A percentile compares a stretch with the other conserved stretches of the same genome.
Evolutionary conservation across 352 stramenopile species (phyloP).

Genomic region (Globisporangium paddicum): DNA sequence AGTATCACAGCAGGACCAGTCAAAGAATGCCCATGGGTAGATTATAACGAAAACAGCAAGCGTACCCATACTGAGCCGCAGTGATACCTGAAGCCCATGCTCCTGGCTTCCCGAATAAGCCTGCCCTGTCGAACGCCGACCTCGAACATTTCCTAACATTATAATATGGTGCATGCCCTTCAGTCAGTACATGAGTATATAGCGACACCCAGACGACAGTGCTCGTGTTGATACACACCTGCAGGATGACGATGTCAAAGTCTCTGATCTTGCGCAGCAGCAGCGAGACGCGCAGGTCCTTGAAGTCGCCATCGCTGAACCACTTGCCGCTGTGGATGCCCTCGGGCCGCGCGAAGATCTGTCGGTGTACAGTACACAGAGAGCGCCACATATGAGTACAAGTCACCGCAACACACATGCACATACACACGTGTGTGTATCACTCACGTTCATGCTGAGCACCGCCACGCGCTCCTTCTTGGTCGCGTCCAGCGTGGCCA

Average conservation of each 20-base stretch:
- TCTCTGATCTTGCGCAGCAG: slow-evolving; percentile 66
- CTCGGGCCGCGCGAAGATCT: slow-evolving; percentile 76
- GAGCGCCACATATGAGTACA: neutral
- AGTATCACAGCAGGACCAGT: too few species aligned
- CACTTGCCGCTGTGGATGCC: slow-evolving; percentile 72
- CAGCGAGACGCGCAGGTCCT: slow-evolving; percentile 61
- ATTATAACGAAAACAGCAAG: too few species aligned
- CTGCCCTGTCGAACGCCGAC: slow-evolving; percentile 44
- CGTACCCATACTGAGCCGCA: slow-evolving; percentile 61
- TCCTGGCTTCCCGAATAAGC: slow-evolving; percentile 47
- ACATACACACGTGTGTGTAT: slow-evolving; percentile 4
- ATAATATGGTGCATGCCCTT: too few species aligned
- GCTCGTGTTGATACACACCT: too few species aligned
- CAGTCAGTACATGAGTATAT: too few species aligned
- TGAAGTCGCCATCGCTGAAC: slow-evolving; percentile 68
- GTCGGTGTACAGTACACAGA: neutral
- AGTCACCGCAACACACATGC: neutral
- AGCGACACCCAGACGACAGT: too few species aligned
- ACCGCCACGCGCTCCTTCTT: slow-evolving; percentile 48
- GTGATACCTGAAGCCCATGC: slow-evolving; percentile 70
- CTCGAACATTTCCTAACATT: slow-evolving; percentile 76
- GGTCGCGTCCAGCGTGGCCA: slow-evolving; percentile 4
- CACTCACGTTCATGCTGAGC: slow-evolving; percentile 67
- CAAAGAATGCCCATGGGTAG: too few species aligned
- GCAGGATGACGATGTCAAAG: slow-evolving; percentile 71